These are phyloP conservation scores for Wickerhamomyces sp. DNA, from an alignment of 1,139 yeast species.

Conservation along the genomic window DNA sequence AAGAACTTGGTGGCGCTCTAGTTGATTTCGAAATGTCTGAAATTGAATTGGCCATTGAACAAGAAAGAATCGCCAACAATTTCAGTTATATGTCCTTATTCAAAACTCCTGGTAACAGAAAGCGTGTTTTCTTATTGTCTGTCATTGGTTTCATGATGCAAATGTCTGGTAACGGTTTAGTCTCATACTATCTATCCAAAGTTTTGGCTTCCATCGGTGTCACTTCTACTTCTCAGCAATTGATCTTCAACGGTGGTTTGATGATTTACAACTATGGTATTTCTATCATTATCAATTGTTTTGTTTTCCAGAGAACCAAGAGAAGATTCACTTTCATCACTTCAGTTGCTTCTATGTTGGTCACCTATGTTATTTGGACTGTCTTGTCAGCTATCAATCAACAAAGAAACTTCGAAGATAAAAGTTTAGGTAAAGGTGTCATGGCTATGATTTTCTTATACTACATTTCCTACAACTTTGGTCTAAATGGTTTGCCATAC, in stretches of 20 bases:
- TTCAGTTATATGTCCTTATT: conserved; percentile 26
- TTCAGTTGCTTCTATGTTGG: conserved; percentile 25
- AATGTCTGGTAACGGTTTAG: conserved; percentile 46
- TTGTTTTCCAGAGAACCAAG: conserved; percentile 19
- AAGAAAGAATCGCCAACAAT: conserved; percentile 25
- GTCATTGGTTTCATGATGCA: conserved; percentile 31
- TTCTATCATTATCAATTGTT: conserved; percentile 20
- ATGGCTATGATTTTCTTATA: conserved; percentile 32
- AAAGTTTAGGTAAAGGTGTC: conserved; percentile 27
- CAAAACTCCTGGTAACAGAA: conserved; percentile 35
- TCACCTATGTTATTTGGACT: conserved; percentile 30
- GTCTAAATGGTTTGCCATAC: conserved; percentile 26
- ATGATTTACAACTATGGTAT: conserved; percentile 22
- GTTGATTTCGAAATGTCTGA: conserved; percentile 43
- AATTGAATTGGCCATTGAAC: conserved; percentile 34
- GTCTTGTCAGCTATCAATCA: conserved; percentile 28
- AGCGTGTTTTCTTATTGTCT: conserved; percentile 34
- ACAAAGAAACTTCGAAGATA: conserved; percentile 22
- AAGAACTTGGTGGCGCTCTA: conserved; percentile 29
- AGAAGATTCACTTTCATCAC: conserved; percentile 28
- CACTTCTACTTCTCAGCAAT: conserved; percentile 36
- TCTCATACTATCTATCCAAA: conserved; percentile 42
- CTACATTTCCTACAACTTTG: conserved; percentile 28
- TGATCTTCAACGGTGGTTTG: conserved; percentile 36
- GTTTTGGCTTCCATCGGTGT: conserved; percentile 46